A percentile compares a stretch with the other conserved stretches of the same genome.
Conservation (phyloP, 306 rosid genomes). For the Castanea mollissima region DNA sequence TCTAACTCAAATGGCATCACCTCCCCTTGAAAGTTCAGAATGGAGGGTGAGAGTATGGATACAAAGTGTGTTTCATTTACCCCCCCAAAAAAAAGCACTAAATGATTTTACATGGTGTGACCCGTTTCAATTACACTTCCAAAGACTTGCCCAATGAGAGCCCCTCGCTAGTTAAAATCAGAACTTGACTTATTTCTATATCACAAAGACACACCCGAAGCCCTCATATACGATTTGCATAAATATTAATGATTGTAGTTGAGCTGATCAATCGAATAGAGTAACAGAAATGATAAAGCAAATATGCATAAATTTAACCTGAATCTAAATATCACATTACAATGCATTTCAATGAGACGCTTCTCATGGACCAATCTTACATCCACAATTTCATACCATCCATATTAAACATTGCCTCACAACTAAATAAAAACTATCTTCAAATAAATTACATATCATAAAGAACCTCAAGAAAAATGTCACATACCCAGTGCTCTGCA, state of each 20-base stretch:
- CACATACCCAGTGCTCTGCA: conserved; percentile 96
- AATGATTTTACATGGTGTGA: background rate
- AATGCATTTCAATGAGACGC: background rate
- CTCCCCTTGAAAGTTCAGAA: too few species aligned
- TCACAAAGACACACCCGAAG: background rate
- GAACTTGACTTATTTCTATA: background rate
- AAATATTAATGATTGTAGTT: background rate
- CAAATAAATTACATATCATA: background rate
- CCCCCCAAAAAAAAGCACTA: background rate
- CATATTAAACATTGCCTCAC: background rate
- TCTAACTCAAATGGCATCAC: too few species aligned
- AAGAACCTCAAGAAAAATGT: conserved; percentile 12
- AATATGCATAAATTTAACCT: background rate
- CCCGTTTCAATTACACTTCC: background rate
- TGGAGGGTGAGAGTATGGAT: too few species aligned
- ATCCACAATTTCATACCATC: background rate
- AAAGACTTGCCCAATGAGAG: background rate
- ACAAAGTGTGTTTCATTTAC: too few species aligned
- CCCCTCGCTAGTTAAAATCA: background rate
- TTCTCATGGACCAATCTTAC: background rate
- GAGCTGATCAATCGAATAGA: background rate
- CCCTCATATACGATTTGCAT: background rate
- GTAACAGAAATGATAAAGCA: background rate
- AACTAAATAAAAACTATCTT: background rate
- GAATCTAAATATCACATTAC: background rate